These are phyloP conservation scores for Loxodes magnus DNA, from an alignment of 73 alveolate genomes.

Conservation along the genomic window DNA sequence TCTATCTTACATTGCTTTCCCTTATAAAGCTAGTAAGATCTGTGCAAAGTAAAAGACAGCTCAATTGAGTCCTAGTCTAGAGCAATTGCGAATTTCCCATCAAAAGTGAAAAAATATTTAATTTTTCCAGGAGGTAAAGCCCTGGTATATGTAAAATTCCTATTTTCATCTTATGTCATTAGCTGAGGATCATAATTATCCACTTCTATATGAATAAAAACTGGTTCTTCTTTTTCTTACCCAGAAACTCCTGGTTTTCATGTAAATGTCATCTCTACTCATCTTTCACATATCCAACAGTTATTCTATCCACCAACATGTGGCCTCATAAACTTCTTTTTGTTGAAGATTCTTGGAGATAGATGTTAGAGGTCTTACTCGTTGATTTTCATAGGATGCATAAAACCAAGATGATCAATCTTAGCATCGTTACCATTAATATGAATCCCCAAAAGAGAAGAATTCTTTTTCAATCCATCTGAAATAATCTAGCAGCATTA, in stretches of 20 bases:
- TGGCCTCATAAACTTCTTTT: too few species aligned
- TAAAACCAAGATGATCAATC: too few species aligned
- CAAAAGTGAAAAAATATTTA: background rate
- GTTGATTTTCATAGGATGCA: too few species aligned
- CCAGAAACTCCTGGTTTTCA: background rate
- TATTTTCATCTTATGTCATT: background rate
- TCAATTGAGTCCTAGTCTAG: background rate
- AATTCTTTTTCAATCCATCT: conserved; percentile 55
- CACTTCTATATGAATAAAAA: background rate
- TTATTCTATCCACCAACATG: background rate
- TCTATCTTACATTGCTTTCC: background rate
- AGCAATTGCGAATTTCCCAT: background rate
- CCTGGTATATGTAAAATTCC: background rate
- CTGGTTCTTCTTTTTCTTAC: background rate
- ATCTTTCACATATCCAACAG: conserved; percentile 3
- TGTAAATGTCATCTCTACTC: background rate
- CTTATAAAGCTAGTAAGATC: background rate
- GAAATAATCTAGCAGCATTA: conserved; percentile 47
- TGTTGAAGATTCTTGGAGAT: too few species aligned
- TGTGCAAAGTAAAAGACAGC: background rate
- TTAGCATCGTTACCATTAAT: conserved; percentile 74
- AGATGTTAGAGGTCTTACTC: too few species aligned
- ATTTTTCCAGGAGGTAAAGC: conserved; percentile 8
- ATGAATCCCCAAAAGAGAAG: conserved; percentile 68
- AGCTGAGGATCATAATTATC: background rate